Base-by-base conservation (phyloP, 2,329 filamentous ascomycete species). In the Cadophora sp. region DNA sequence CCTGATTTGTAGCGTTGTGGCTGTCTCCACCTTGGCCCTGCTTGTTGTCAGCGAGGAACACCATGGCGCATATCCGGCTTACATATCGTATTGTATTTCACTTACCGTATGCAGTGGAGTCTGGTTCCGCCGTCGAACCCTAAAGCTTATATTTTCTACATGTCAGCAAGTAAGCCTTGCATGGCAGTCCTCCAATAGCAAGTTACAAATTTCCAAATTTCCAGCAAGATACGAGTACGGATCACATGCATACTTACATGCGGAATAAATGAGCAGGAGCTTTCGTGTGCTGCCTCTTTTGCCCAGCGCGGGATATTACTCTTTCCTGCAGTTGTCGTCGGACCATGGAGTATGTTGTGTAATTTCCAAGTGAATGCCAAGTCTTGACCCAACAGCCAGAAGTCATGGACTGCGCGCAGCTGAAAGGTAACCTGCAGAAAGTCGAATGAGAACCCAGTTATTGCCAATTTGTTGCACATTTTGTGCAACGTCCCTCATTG, bases 11-110 rank as follows among this genome's bases (percentile, higher is more conserved):
- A 20, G 55, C 30, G 36, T 58, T 27, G 55, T n/a, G 55, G 36
- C n/a, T 24, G n/a, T 58, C 36, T 22, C 55, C 55, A 16, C 41
- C 55, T 58, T 58, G 20, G 55, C 55, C 20, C 20, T 58, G 2
- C 13, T 58, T 13, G 13, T 41, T 16, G 33, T 41, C 20, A 13
- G 33, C 33, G 36, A 43, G 22, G 33, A 6, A 22, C n/a, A 24
- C 27, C n/a, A 43, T 22, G 18, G 13, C 33, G 13, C 36, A 6
- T 14, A 5, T 6, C 33, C 11, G n/a, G 55, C 55, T 58, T 58
- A 24, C 55, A 58, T 41, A 9, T 41, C 36, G 41, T 16, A 24
- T 24, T 24, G 33, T 22, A 5, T 7, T 22, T 14, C 13, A 43
- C 18, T 41, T 27, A n/a, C 13, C 20, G 9, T 4, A 43, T 20